A percentile compares a stretch with the other conserved stretches of the same genome.
These are phyloP conservation scores for Moricandia arvensis DNA, from an alignment of 345 rosid genomes.

Conservation along the genomic window DNA sequence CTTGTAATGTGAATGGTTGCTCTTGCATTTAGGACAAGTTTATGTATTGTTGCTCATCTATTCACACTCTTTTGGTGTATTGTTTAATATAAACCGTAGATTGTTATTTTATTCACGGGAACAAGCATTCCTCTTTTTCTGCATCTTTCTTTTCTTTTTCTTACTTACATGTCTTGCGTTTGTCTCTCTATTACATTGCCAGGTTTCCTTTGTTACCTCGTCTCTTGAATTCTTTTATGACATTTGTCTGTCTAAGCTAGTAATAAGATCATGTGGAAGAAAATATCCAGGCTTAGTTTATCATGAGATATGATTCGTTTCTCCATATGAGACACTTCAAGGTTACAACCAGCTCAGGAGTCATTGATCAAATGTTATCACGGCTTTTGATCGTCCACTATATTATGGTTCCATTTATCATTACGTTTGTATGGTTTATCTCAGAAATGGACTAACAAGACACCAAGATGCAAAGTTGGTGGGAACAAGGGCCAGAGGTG, in stretches of 20 bases:
- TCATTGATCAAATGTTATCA: not conserved
- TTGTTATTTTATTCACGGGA: not conserved
- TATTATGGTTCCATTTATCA: not conserved
- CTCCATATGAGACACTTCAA: not conserved
- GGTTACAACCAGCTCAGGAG: not conserved
- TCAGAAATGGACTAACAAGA: conserved; percentile 43
- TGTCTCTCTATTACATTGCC: not conserved
- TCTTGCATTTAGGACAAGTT: conserved; percentile 23
- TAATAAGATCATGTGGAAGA: not conserved
- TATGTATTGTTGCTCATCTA: conserved; percentile 5
- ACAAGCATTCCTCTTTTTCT: not conserved
- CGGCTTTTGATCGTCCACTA: not conserved
- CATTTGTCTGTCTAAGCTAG: not conserved
- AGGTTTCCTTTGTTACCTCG: no score
- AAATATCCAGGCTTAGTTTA: not conserved
- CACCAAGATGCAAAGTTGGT: conserved; percentile 37
- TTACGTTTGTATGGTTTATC: not conserved
- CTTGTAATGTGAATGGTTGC: conserved; percentile 4
- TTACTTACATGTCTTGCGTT: not conserved
- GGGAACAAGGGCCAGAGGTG: conserved; percentile 47
- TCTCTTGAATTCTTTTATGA: not conserved
- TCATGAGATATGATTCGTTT: not conserved
- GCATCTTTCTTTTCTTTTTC: not conserved
- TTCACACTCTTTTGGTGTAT: conserved; percentile 22
- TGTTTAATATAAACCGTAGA: not conserved